These are phyloP conservation scores for Anaeramoeba flamelloides DNA, from an alignment of 78 protist species.

Conservation along the genomic window DNA sequence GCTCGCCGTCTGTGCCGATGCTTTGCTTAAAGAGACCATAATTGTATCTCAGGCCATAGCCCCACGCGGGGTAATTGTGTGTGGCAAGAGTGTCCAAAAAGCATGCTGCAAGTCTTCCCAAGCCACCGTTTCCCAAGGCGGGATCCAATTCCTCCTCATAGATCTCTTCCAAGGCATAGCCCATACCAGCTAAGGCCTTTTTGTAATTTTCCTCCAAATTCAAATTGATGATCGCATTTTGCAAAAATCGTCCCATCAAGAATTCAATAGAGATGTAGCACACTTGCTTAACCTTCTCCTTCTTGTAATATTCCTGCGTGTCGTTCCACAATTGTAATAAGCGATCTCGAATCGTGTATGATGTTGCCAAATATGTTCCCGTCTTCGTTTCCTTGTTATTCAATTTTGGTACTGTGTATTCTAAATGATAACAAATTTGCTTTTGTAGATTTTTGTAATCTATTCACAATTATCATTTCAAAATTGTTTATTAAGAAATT, in stretches of 20 bases:
- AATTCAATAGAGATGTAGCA: constrained; percentile 78
- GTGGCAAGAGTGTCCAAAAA: constrained; percentile 81
- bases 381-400: too few species aligned
- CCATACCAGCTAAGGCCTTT: constrained; percentile 26
- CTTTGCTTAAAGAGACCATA: constrained; percentile 69
- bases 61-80: constrained; percentile 63
- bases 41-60: constrained; percentile 58
- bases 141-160: constrained; percentile 76
- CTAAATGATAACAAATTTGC: too few species aligned
- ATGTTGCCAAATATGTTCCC: too few species aligned
- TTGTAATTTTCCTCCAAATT: constrained; percentile 38
- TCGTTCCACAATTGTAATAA: constrained; percentile 22
- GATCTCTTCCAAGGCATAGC: constrained; percentile 8
- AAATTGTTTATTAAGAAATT: too few species aligned
- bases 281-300: constrained; percentile 47
- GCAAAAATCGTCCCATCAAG: constrained; percentile 73
- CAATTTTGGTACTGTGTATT: too few species aligned
- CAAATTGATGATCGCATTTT: constrained; percentile 54
- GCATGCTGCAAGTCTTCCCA: constrained; percentile 87
- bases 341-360: constrained; percentile 20
- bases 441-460: too few species aligned
- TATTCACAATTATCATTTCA: too few species aligned
- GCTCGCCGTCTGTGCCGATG: constrained; percentile 26
- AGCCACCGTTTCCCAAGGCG: constrained; percentile 92
- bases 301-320: constrained; percentile 30